Base-by-base conservation (phyloP, 2,329 filamentous ascomycete genomes). In the Aspergillus bombycis region DNA sequence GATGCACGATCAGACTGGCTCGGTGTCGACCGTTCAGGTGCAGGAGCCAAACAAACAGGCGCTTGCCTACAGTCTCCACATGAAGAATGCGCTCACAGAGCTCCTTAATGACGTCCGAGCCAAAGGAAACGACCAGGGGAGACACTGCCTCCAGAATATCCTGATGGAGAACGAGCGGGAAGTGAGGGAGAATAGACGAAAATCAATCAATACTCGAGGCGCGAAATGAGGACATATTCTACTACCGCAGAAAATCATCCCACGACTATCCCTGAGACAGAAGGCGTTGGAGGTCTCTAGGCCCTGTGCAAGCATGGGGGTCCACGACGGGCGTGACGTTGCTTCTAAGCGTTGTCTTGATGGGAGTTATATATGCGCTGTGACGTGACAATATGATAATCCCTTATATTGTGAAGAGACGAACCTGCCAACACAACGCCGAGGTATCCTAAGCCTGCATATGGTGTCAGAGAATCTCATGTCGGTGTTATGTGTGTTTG, bases 91-190 rank as follows among this genome's bases (percentile, higher is more conserved):
- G 2, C 72, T 89, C 68, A 89, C 86, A 7, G 86, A 88, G 73
- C 81, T 89, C 16, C 82, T 89, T 69, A 89, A 88, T 76, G 88
- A 85, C 75, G 83, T 85, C 28, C 77, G 81, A 43, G 84, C 87
- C 19, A 83, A 85, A 48, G 75, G 73, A 53, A 84, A 87, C 64
- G 75, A 77, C 32, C 77, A 80, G 1, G 83, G 86, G 71, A 84
- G 86, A 55, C 85, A 81, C 64, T 88, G 85, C 83, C 84, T 88
- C 38, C 86, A 88, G 73, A 80, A 82, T 23, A 79, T 85, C 16
- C 77, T 89, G 30, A 83, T 89, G 83, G 85, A 88, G 68, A 87
- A 86, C 23, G 86, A 88, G 70, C 83, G 84, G 70, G 85, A 88
- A 68, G 75, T 88, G 61, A 62, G 65, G 30, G 58, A 58, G 43